Percentiles rank a stretch among this genome's conserved stretches.
Evolutionary conservation across 352 stramenopile genomes (phyloP).

Genomic region (Pythium aristosporum): DNA sequence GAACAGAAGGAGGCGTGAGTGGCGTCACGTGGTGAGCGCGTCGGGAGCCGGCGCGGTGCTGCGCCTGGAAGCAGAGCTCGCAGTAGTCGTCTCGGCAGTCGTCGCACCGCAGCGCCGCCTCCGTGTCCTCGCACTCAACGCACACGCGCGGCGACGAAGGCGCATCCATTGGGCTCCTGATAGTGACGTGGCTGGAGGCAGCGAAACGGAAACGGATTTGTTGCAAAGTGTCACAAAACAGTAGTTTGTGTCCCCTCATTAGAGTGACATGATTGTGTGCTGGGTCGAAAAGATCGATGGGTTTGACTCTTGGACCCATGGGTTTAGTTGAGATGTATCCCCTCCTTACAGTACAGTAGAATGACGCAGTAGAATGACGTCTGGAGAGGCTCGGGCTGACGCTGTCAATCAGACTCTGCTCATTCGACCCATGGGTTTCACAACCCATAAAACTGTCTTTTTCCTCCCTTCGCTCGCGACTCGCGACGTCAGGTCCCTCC

Average conservation of each 20-base stretch:
- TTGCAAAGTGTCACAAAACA: neutral
- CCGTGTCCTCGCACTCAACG: slow-evolving; percentile 67
- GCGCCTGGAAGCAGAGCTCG: slow-evolving; percentile 71
- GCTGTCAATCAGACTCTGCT: neutral
- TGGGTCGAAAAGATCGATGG: no score
- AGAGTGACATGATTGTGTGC: slow-evolving; percentile 5
- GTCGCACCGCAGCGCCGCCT: slow-evolving; percentile 76
- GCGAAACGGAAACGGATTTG: neutral
- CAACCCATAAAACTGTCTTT: slow-evolving; percentile 30
- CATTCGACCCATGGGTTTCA: slow-evolving; percentile 3
- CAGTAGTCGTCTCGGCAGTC: slow-evolving; percentile 88
- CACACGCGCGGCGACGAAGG: slow-evolving; percentile 44
- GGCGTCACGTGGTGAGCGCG: slow-evolving; percentile 37
- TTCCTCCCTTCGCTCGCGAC: slow-evolving; percentile 16
- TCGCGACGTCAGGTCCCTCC: slow-evolving; percentile 15
- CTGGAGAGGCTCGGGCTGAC: no score
- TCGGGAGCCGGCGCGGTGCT: slow-evolving; percentile 84
- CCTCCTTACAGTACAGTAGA: no score
- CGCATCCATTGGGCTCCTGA: slow-evolving; percentile 1
- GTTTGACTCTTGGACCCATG: no score
- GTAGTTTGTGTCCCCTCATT: neutral
- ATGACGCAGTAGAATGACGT: no score
- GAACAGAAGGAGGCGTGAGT: neutral
- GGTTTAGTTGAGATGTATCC: no score
- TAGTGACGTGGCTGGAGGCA: neutral